Evolutionary conservation across 208 protist genomes (phyloP).

Genomic region (Zelonia costaricensis): DNA sequence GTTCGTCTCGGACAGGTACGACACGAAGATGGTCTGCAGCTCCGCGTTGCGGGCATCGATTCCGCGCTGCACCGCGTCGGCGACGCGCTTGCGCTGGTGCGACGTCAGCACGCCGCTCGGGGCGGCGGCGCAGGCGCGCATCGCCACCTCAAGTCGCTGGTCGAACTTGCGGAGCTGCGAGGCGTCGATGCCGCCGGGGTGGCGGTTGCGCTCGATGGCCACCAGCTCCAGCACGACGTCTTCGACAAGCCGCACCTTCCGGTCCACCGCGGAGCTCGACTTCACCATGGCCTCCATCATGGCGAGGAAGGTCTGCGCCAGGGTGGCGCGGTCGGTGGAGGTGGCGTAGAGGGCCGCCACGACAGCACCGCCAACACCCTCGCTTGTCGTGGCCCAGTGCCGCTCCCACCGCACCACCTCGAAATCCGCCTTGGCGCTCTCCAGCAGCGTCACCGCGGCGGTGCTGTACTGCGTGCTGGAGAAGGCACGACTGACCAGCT

Average conservation of each 20-base stretch:
- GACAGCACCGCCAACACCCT: conserved; percentile 1
- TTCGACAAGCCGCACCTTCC: conserved; percentile 59
- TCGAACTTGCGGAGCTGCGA: conserved; percentile 65
- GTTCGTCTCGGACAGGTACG: conserved; percentile 69
- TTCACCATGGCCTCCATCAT: conserved; percentile 69
- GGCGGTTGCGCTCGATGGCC: conserved; percentile 61
- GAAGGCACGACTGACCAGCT: conserved; percentile 61
- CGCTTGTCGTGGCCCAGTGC: conserved; percentile 26
- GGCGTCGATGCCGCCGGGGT: conserved; percentile 40
- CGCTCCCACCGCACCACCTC: conserved; percentile 67
- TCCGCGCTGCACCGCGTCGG: conserved; percentile 4
- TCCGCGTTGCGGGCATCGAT: conserved; percentile 39
- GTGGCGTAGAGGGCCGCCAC: conserved; percentile 25
- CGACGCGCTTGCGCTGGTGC: conserved; percentile 24
- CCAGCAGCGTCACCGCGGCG: conserved; percentile 37
- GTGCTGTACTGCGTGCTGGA: conserved; percentile 55
- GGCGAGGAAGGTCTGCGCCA: conserved; percentile 83
- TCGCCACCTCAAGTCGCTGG: conserved; percentile 69
- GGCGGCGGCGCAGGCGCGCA: conserved; percentile 61
- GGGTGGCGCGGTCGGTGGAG: conserved; percentile 67
- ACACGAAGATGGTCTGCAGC: conserved; percentile 44
- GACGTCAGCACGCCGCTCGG: conserved; percentile 46
- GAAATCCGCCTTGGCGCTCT: conserved; percentile 46
- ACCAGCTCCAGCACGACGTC: conserved; percentile 72
- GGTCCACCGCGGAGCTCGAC: conserved; percentile 31